Percentiles rank a stretch among this genome's conserved stretches.
Evolutionary conservation across 176 grass and related monocot species (phyloP).

Genomic region (Alloteropsis semialata): DNA sequence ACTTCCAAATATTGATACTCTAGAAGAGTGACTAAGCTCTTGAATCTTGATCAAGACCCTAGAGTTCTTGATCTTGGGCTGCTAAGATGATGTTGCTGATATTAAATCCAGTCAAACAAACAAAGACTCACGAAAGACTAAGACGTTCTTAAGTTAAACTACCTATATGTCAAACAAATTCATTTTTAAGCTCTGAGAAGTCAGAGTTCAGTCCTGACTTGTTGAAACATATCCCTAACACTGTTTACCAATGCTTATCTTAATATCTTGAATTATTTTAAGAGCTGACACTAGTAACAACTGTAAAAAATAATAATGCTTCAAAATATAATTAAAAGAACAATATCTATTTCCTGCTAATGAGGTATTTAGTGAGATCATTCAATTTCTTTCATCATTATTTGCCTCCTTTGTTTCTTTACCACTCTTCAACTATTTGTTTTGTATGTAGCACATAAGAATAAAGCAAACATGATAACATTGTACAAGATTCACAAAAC

Average conservation of each 20-base stretch:
- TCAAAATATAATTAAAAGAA: not conserved
- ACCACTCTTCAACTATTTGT: not conserved
- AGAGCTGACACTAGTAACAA: not conserved
- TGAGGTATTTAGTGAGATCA: not conserved
- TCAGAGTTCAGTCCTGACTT: not conserved
- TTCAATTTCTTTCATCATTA: not conserved
- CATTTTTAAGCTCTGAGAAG: not conserved
- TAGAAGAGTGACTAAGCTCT: not conserved
- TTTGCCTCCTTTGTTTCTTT: not conserved
- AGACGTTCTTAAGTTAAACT: not conserved
- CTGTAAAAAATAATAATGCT: not conserved
- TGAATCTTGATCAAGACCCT: not conserved
- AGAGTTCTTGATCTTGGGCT: constrained; percentile 1
- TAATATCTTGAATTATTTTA: not conserved
- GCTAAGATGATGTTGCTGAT: not conserved
- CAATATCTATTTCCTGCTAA: not conserved
- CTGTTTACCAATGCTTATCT: not conserved
- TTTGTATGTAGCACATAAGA: not conserved
- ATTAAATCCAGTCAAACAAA: not conserved
- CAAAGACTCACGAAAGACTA: not conserved
- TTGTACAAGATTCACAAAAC: not conserved
- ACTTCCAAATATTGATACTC: not conserved
- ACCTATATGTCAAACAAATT: not conserved
- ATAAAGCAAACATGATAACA: not conserved
- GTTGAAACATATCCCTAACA: not conserved